Base-by-base conservation (phyloP, 2,329 filamentous ascomycete genomes). In the Aspergillus novofumigatus region DNA sequence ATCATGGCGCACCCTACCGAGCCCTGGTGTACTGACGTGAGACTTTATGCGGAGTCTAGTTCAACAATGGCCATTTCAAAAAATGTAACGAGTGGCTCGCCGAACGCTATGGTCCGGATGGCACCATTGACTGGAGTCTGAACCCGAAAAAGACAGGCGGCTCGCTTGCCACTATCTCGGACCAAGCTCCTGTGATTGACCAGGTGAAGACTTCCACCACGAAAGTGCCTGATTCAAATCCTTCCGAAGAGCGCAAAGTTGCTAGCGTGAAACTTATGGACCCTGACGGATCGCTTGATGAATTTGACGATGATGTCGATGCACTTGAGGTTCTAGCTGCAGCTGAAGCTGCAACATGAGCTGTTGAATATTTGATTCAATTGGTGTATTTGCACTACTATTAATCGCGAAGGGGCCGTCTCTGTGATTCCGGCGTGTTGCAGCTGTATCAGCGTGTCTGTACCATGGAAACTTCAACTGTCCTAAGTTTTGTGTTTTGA, bases 121-220 rank as follows among this genome's bases (percentile, higher is more conserved):
- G 85, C 1, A 84, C 86, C 67, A 92, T 99, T 66, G 88, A 97
- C 72, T 99, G 94, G 93, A 86, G 88, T 69, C 69, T 88, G 59
- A 78, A 83, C 49, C 66, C 72, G 4, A 62, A 59, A 17, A 66
- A 59, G 23, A 56, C 52, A 57, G 59, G 52, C 54, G 60, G 45
- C 21, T 55, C 56, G 53, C 53, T 64, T 50, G 54, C 58, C 52
- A 26, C 51, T 23, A 47, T 61, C 48, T 44, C 61, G 51, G 52
- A 57, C 25, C 59, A 61, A 3, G 59, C 64, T 6, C 59, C 65
- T 5, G 59, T 61, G 3, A 68, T 69, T 55, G 68, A 72, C 54
- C 65, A 65, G 35, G 55, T 63, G 9, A 56, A 60, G 17, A 51
- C 52, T 35, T 61, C 53, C 44, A 25, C 47, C 14, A 61, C 63